These are phyloP conservation scores for Mrakia hoshinonis DNA, from an alignment of 768 basidiomycete species.

Conservation along the genomic window DNA sequence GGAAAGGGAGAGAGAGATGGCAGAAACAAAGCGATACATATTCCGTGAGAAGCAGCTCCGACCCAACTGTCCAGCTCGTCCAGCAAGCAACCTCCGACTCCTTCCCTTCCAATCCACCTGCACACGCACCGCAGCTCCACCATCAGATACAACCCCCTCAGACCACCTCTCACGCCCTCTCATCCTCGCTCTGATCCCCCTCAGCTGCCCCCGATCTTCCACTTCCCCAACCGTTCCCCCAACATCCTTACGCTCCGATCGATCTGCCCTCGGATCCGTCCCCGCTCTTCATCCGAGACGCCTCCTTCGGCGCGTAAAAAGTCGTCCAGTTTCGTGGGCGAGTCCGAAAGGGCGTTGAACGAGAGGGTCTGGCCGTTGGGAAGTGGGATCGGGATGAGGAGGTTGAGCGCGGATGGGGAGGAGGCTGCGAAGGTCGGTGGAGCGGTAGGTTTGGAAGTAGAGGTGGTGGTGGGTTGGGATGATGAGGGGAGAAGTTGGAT, in stretches of 20 bases:
- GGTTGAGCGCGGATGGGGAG: slow-evolving; percentile 2
- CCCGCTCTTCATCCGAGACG: slow-evolving; percentile 6
- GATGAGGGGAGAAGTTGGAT: not conserved
- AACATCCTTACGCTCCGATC: slow-evolving; percentile 18
- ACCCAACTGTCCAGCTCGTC: no score
- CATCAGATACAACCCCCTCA: no score
- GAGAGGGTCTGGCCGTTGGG: slow-evolving; percentile 2
- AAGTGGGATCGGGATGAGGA: slow-evolving; percentile 11
- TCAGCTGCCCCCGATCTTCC: slow-evolving; percentile 4
- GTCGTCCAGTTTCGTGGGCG: slow-evolving; percentile 12
- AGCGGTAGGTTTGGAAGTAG: not conserved
- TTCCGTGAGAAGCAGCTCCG: no score
- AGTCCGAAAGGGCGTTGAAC: slow-evolving; percentile 16
- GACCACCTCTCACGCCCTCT: no score
- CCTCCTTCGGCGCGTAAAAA: not conserved
- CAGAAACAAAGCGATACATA: not conserved
- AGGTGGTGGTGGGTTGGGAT: not conserved
- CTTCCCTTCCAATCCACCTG: no score
- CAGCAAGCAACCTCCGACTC: no score
- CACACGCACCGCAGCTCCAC: no score
- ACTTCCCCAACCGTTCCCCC: slow-evolving; percentile 13
- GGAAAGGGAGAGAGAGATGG: not conserved
- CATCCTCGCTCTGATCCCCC: no score
- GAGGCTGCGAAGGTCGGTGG: not conserved
- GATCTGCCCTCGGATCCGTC: slow-evolving; percentile 7